Conservation (phyloP, 2,329 filamentous ascomycete genomes). For the Gaeumannomyces sp. region DNA sequence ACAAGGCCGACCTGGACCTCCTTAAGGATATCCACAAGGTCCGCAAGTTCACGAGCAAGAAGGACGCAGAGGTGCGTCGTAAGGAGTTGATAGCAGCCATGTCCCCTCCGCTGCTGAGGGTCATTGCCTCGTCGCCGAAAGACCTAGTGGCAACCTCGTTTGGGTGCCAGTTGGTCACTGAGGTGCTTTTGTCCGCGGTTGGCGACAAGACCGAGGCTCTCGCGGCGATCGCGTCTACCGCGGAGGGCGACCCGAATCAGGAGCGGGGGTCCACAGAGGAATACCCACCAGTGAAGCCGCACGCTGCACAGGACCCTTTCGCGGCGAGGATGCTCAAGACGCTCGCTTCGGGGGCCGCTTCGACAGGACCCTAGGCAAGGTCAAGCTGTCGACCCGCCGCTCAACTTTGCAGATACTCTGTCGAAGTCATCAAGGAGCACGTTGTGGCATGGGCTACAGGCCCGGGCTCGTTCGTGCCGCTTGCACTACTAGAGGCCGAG, state of each 20-base stretch:
- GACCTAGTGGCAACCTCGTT: conserved; percentile 70
- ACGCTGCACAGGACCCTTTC: conserved; percentile 55
- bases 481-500: conserved; percentile 70
- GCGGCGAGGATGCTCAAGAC: conserved; percentile 85
- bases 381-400: conserved; percentile 68
- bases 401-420: conserved; percentile 76
- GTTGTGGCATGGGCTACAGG: conserved; percentile 81
- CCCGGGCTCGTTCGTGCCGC: conserved; percentile 77
- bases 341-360: conserved; percentile 86
- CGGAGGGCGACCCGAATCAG: conserved; percentile 47
- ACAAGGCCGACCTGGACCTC: conserved; percentile 61
- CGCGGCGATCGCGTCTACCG: conserved; percentile 59
- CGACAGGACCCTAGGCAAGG: conserved; percentile 64
- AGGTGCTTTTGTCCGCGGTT: conserved; percentile 69
- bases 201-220: conserved; percentile 74
- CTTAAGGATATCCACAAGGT: conserved; percentile 74
- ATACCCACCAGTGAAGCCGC: conserved; percentile 34
- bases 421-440: conserved; percentile 69
- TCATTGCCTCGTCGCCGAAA: conserved; percentile 61
- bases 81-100: conserved; percentile 70
- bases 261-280: conserved; percentile 22
- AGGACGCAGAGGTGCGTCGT: conserved; percentile 70
- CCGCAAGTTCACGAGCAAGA: conserved; percentile 82
- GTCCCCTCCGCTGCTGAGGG: conserved; percentile 67
- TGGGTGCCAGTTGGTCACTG: conserved; percentile 79